Base-by-base conservation (phyloP, 2,329 filamentous ascomycete species). In the Epichloe bromicola region DNA sequence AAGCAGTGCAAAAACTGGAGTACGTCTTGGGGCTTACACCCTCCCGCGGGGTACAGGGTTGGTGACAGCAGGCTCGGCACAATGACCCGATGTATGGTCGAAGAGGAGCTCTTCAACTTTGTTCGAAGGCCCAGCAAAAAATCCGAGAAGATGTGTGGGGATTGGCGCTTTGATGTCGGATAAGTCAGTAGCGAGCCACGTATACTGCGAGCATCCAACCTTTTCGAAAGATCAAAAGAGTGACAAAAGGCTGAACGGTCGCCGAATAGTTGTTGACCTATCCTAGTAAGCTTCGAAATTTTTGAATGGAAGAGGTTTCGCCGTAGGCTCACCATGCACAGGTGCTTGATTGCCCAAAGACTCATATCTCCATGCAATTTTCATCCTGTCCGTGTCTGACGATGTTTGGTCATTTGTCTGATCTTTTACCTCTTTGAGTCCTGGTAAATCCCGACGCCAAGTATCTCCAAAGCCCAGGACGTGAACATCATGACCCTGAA, bases 281-380 rank as follows among this genome's bases (percentile, higher is more conserved):
- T 51, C 30, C 17, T 26, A 7, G 26, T 48, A 15, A 48, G 46
- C 26, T 39, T 41, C 15, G 6, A 19, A 19, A 17, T 19, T 6
- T n/a, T 34, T 40, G n/a, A 30, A 10, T 3, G 7, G 2, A 15
- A 41, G 17, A 10, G 11, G 11, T 15, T 40, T 48, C 26, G 17
- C 36, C 10, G 38, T 40, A 12, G 15, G 7, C 38, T 51, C 19
- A 46, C 37, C 15, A 52, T 44, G 17, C 39, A 30, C 23, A 49
- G 40, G 10, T 85, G 58, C 51, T 67, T 84, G 15, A 10, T 23
- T 49, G 8, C 86, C 85, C 49, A 97, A 68, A 36, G 82, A 79
- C 67, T 97, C 90, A 69, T 98, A 98, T 65, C 93, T 79, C 93
- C 93, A 98, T 3, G 93, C 93, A 71, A 98, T 98, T 71, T 95